phyloP scores from a whole-genome alignment of 768 basidiomycete species.

The Paxillus ammoniavirescens region DNA sequence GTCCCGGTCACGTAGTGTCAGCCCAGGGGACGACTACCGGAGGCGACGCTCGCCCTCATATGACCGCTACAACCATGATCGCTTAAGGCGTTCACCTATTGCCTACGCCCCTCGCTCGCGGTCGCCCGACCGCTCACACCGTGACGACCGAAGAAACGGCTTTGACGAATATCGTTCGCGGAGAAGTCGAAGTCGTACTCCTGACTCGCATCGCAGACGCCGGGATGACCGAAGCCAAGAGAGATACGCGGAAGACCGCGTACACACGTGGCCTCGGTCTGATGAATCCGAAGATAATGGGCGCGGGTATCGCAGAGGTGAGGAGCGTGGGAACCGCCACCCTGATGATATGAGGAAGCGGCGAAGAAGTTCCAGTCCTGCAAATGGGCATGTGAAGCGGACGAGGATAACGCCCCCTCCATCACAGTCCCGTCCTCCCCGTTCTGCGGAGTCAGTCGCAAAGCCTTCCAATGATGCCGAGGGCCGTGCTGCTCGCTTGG shows the following conservation, averaged over 20 bases:
- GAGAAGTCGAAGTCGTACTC: slow-evolving; percentile 31
- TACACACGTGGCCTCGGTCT: slow-evolving; percentile 47
- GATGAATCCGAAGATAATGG: slow-evolving; percentile 50
- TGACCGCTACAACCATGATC: slow-evolving; percentile 27
- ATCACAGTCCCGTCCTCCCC: slow-evolving; percentile 17
- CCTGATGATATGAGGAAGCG: slow-evolving; percentile 39
- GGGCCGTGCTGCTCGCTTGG: slow-evolving; percentile 82
- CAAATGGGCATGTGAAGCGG: slow-evolving; percentile 42
- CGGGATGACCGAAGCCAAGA: slow-evolving; percentile 10
- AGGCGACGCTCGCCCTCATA: slow-evolving; percentile 30
- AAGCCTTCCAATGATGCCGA: slow-evolving; percentile 30
- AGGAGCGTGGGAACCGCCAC: slow-evolving; percentile 20
- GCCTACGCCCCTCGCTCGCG: slow-evolving; percentile 46
- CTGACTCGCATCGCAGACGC: slow-evolving; percentile 16
- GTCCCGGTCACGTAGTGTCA: slow-evolving; percentile 31
- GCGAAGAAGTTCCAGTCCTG: slow-evolving; percentile 35
- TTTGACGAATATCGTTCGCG: slow-evolving; percentile 20
- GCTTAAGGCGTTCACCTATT: slow-evolving; percentile 41
- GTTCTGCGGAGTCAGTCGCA: slow-evolving; percentile 9
- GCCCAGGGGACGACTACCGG: slow-evolving; percentile 27
- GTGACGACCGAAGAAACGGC: slow-evolving; percentile 14
- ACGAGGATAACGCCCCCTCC: slow-evolving; percentile 44
- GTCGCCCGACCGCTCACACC: slow-evolving; percentile 37
- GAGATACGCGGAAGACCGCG: slow-evolving; percentile 12
- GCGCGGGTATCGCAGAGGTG: slow-evolving; percentile 27